Conservation (phyloP, 495 filamentous ascomycete genomes). For the Cladorrhinum samala region DNA sequence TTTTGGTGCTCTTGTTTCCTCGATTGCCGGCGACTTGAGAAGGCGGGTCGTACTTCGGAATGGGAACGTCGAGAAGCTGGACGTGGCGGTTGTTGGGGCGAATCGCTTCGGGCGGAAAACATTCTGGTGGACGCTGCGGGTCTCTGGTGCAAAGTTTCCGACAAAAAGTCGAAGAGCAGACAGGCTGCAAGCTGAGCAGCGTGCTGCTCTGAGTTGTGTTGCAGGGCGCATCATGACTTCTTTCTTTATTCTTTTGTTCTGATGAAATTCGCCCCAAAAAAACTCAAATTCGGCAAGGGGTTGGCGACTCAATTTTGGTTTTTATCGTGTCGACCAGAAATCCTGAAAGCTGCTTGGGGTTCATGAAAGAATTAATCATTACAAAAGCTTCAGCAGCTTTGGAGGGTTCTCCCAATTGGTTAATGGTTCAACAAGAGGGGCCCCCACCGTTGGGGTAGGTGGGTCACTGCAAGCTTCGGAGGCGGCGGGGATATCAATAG, state of each 20-base stretch:
- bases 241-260: too few species aligned
- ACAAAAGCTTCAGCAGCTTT: too few species aligned
- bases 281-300: too few species aligned
- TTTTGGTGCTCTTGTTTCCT: conserved; percentile 7
- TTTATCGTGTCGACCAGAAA: too few species aligned
- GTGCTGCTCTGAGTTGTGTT: conserved; percentile 13
- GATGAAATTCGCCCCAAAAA: too few species aligned
- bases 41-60: conserved; percentile 17
- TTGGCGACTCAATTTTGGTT: too few species aligned
- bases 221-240: conserved; percentile 15
- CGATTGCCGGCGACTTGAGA: conserved; percentile 14
- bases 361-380: too few species aligned
- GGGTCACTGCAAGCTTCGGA: not conserved
- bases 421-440: not conserved
- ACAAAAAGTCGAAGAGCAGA: conserved; percentile 23
- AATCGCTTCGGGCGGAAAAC: conserved; percentile 1
- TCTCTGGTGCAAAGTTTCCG: conserved; percentile 6
- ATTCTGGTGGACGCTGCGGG: conserved; percentile 4
- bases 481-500: not conserved
- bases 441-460: not conserved
- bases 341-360: too few species aligned
- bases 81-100: not conserved
- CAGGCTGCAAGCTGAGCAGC: conserved; percentile 25
- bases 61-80: conserved; percentile 22
- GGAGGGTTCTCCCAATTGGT: not conserved